Evolutionary conservation across 257 asterid genomes (phyloP), one percentile per base, ranked within the genome.

Genomic region (Salvia miltiorrhiza): DNA sequence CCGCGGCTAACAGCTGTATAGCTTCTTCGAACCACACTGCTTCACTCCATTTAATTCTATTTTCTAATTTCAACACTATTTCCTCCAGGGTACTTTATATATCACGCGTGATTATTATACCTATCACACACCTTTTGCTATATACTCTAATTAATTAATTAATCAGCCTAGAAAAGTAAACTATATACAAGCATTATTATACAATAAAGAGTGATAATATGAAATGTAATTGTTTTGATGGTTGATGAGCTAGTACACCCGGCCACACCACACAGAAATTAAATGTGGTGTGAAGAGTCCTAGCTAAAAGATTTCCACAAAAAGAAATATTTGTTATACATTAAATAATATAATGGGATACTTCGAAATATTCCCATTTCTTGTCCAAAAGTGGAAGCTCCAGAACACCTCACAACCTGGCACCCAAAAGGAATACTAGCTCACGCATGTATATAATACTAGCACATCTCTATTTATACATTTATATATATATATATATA

Each of bases 41-140:
- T 3, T 37, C 43, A 37, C 43, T 10, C 8, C 12, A n/a, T n/a
- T n/a, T n/a, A 37, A 8, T 37, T 37, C 3, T 37, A 1, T 37
- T 37, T 37, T 37, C 2, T 35, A 0, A 54, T 68, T 68, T 20
- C 57, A 56, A 21, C 30, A 55, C 5, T 12, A 11, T 28, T 48
- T 17, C 17, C 13, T 10, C 47, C 60, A 32, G 37, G 28, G 40
- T 45, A n/a, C 73, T 76, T 67, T 68, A 67, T 35, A 24, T 17
- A 5, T 70, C 77, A 78, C 88, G 92, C 95, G 81, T 84, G 81
- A 79, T 81, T 68, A 81, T 83, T 76, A 78, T 75, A 77, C 47
- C 76, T 59, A 76, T 77, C 75, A 69, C 72, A 35, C 72, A 80
- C 67, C 76, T 71, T 86, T 77, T 58, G 66, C 77, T 20, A 40